These are phyloP conservation scores for Aspergillus homomorphus DNA, from an alignment of 495 filamentous ascomycete genomes.

Conservation along the genomic window DNA sequence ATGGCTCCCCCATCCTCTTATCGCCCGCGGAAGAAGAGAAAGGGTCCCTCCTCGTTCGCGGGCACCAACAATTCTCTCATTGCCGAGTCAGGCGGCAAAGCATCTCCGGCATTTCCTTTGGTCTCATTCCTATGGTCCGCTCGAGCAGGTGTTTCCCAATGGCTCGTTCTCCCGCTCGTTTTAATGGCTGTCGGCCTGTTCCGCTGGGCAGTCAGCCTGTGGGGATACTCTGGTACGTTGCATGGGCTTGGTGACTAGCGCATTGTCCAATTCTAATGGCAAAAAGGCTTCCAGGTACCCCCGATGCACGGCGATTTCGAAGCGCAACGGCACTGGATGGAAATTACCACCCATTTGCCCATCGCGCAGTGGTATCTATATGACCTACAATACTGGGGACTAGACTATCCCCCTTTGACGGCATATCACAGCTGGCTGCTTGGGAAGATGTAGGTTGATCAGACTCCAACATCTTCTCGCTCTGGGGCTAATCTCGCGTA, in stretches of 20 bases:
- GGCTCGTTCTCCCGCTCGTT: conserved; percentile 82
- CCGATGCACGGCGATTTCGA: conserved; percentile 98
- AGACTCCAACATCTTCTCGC: background rate
- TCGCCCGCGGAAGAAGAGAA: conserved; percentile 60
- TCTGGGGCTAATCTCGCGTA: conserved; percentile 26
- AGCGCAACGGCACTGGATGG: conserved; percentile 98
- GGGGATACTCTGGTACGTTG: conserved; percentile 84
- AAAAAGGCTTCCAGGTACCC: conserved; percentile 69
- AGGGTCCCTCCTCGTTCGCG: conserved; percentile 40
- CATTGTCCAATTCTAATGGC: conserved; percentile 13
- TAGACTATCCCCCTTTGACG: conserved; percentile 96
- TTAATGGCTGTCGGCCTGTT: conserved; percentile 90
- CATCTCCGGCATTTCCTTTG: conserved; percentile 71
- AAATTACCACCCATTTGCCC: conserved; percentile 83
- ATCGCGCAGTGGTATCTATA: conserved; percentile 96
- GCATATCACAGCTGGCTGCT: conserved; percentile 96
- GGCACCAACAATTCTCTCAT: conserved; percentile 52
- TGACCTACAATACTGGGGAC: conserved; percentile 93
- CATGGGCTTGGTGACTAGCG: background rate
- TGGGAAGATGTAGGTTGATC: conserved; percentile 65
- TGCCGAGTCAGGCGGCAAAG: conserved; percentile 37
- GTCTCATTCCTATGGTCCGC: conserved; percentile 91
- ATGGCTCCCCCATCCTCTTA: conserved; percentile 46
- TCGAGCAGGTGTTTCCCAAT: conserved; percentile 80
- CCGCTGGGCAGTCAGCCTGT: conserved; percentile 85